phyloP scores from a whole-genome alignment of 257 asterid genomes.

The Solanum chaucha region DNA sequence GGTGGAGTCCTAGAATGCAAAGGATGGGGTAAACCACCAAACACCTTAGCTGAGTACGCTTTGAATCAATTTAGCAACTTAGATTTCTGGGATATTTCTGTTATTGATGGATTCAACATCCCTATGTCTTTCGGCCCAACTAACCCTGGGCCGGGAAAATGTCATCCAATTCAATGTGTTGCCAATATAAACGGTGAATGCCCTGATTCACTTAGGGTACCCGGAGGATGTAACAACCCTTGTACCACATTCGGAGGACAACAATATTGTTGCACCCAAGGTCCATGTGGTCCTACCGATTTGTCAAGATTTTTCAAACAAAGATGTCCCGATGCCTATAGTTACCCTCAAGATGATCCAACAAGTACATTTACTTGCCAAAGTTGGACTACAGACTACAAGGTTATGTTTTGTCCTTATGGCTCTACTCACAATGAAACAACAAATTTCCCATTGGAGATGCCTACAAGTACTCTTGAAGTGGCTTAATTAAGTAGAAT shows the following conservation, averaged over 20 bases:
- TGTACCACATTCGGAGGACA: slow-evolving; percentile 26
- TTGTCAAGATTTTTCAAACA: slow-evolving; percentile 30
- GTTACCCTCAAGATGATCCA: slow-evolving; percentile 25
- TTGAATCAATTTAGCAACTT: slow-evolving; percentile 25
- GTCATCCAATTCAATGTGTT: slow-evolving; percentile 23
- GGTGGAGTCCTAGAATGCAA: slow-evolving; percentile 35
- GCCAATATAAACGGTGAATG: slow-evolving; percentile 37
- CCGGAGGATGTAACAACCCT: slow-evolving; percentile 38
- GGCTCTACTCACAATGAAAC: not conserved
- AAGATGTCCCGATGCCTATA: slow-evolving; percentile 40
- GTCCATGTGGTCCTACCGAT: slow-evolving; percentile 24
- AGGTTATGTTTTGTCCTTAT: slow-evolving; percentile 25
- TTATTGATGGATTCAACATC: slow-evolving; percentile 50
- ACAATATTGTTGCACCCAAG: slow-evolving; percentile 27
- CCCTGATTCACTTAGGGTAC: slow-evolving; percentile 17
- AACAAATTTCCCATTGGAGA: not conserved
- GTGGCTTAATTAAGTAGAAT: not conserved
- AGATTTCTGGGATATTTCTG: slow-evolving; percentile 48
- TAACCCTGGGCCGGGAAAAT: not conserved
- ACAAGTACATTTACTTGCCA: slow-evolving; percentile 16
- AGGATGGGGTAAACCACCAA: slow-evolving; percentile 35
- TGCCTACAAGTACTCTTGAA: not conserved
- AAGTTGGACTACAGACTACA: slow-evolving; percentile 9
- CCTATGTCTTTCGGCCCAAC: slow-evolving; percentile 38
- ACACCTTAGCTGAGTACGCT: slow-evolving; percentile 45